phyloP scores from a whole-genome alignment of 768 basidiomycete species.

The Mycena latifolia region DNA sequence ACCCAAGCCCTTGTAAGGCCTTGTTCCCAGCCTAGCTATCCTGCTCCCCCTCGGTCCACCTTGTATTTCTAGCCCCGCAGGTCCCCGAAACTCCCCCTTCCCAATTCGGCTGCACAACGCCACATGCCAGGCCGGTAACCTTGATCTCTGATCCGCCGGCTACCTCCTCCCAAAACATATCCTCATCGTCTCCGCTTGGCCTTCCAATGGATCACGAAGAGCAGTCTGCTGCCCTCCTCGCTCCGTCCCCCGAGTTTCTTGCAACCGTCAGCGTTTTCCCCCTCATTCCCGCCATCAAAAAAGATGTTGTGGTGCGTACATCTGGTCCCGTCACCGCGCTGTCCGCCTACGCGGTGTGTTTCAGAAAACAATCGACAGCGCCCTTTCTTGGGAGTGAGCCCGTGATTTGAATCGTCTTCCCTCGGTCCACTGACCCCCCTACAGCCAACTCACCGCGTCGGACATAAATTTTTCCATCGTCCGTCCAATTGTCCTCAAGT shows the following conservation, averaged over 20 bases:
- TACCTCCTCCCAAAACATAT: too few species aligned
- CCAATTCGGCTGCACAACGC: too few species aligned
- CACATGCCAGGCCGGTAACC: too few species aligned
- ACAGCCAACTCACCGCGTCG: conserved; percentile 83
- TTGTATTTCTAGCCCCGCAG: too few species aligned
- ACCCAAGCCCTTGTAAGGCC: too few species aligned
- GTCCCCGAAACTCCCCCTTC: too few species aligned
- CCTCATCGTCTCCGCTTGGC: too few species aligned
- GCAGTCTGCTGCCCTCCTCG: conserved; percentile 55
- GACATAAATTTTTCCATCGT: conserved; percentile 88
- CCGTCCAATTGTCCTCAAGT: conserved; percentile 82
- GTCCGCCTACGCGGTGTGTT: conserved; percentile 37
- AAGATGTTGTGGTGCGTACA: conserved; percentile 72
- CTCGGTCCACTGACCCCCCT: conserved; percentile 12
- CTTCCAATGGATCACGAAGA: conserved; percentile 56
- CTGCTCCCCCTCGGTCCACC: too few species aligned
- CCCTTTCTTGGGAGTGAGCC: conserved; percentile 91
- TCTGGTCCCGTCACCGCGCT: conserved; percentile 8
- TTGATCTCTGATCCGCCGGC: too few species aligned
- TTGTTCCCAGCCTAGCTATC: too few species aligned
- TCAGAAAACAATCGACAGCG: conserved; percentile 70
- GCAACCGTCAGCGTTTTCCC: conserved; percentile 83
- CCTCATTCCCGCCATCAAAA: conserved; percentile 79
- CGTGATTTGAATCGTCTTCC: conserved; percentile 43
- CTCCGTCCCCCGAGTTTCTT: conserved; percentile 69